Base-by-base conservation (phyloP, 495 filamentous ascomycete species). In the Cetradonia linearis region DNA sequence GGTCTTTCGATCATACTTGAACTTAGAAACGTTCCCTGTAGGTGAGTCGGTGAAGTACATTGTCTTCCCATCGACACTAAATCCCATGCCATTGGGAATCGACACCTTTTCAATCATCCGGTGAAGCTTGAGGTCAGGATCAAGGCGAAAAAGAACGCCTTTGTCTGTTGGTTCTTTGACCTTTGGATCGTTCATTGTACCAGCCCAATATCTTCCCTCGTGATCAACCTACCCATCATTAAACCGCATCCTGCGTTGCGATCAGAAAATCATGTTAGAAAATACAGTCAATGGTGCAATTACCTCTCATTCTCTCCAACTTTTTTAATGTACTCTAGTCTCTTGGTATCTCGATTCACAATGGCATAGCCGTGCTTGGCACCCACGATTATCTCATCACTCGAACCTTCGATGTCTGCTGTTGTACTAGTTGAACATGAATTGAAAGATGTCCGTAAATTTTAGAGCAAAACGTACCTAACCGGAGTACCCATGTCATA, bases 31-130 rank as follows among this genome's bases (percentile, higher is more conserved):
- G 58, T 78, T 79, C 42, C 77, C 78, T n/a, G 79, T 83, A 38
- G 85, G 84, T 23, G 88, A 85, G 75, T 95, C 83, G 46, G 84
- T 89, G 70, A 90, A 86, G 75, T 88, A 95, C 80, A 91, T 86
- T 47, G 79, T 91, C 69, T 82, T 86, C 64, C 82, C 74, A 66
- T 88, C 82, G 18, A 74, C 73, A 48, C 78, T 83, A 79, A 86
- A 96, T 58, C 84, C 84, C 42, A 92, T 83, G 54, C 87, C 85
- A 71, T 97, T 96, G 52, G 91, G 91, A 65, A 96, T 94, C n/a
- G 78, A 85, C 55, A 93, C 73, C 31, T 76, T 70, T 61, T 77
- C 75, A 52, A 86, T 74, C 70, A 85, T 77, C 33, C 78, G 77
- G 67, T 84, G 79, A 64, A 86, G 67, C 42, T 69, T 75, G 56